Base-by-base conservation (phyloP, 306 rosid species). In the Malus orientalis region DNA sequence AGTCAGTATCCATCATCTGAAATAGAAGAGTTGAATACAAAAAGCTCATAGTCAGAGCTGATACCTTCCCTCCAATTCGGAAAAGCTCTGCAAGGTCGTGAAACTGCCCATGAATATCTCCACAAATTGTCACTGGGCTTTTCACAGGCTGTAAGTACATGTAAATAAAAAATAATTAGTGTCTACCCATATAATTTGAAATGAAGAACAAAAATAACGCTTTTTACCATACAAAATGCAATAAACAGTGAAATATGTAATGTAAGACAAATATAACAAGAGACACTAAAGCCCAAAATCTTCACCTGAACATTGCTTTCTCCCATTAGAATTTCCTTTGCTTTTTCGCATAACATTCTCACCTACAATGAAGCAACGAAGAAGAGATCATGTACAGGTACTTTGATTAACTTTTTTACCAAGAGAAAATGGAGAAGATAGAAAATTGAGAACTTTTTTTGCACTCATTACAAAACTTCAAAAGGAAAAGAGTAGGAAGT, bases 61-160 rank as follows among this genome's bases (percentile, higher is more conserved):
- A 86, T 92, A 95, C 99, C 99, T 92, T 92, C 87, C 99, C 99
- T 82, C 99, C 99, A 78, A 95, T 95, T 82, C 89, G 97, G 80
- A 95, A 95, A 81, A 95, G 93, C 78, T 95, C 99, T 70, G 99
- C 99, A 82, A 95, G 97, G 84, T 95, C 99, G 44, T 95, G 99
- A 87, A 95, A 95, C 82, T 95, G 99, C 79, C 99, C 99, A 79
- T 95, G 99, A 81, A 95, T 95, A 88, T 95, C 99, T 2, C 99
- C 99, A 82, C 99, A 95, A 72, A 95, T 92, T 76, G 99, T 95
- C 83, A 95, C 99, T 0, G 99, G 99, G 88, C 99, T 95, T 87
- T 89, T 90, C 86, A 95, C 99, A 79, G 99, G 99, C 99, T 95
- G 96, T 49, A 51, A 74, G 55, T 53, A 83, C 78, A 86, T 42